Evolutionary conservation across 2,329 filamentous ascomycete species (phyloP).

Genomic region (Bipolaris bicolor): DNA sequence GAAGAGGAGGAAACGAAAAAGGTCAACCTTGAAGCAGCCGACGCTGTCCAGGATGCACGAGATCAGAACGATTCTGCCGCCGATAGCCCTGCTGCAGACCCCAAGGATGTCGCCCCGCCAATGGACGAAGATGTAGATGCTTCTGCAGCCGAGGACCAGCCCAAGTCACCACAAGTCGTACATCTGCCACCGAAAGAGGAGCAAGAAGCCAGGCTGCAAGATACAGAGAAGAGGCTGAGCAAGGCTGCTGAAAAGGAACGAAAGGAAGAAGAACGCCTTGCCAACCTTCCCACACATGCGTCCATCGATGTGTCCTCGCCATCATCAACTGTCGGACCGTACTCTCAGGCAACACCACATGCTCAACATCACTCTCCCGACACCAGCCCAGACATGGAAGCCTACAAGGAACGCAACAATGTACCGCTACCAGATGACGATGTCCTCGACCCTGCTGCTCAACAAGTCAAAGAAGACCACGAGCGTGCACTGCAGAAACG

Average conservation of each 20-base stretch:
- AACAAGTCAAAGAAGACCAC: slow-evolving; percentile 59
- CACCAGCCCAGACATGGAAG: slow-evolving; percentile 73
- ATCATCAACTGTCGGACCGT: slow-evolving; percentile 70
- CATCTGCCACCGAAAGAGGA: slow-evolving; percentile 59
- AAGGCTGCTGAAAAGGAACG: slow-evolving; percentile 45
- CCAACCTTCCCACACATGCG: slow-evolving; percentile 32
- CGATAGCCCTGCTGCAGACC: slow-evolving; percentile 32
- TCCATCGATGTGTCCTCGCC: slow-evolving; percentile 55
- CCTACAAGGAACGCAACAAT: slow-evolving; percentile 49
- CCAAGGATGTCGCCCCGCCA: slow-evolving; percentile 35
- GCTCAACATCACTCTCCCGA: slow-evolving; percentile 72
- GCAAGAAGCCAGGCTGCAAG: slow-evolving; percentile 55
- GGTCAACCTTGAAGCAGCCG: slow-evolving; percentile 9
- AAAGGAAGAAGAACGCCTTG: slow-evolving; percentile 48
- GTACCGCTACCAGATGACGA: slow-evolving; percentile 38
- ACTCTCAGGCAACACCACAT: slow-evolving; percentile 74
- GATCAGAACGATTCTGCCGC: slow-evolving; percentile 7
- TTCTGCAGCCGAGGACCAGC: slow-evolving; percentile 15
- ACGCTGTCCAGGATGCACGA: slow-evolving; percentile 21
- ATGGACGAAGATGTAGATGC: slow-evolving; percentile 39
- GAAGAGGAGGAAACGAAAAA: slow-evolving; percentile 27
- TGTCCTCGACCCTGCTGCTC: slow-evolving; percentile 45
- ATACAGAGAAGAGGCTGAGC: slow-evolving; percentile 50
- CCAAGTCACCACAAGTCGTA: slow-evolving; percentile 45
- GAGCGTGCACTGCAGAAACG: slow-evolving; percentile 59